phyloP scores from a whole-genome alignment of 1,284 basidiomycete genomes.

The Ustilago xerochloae region DNA sequence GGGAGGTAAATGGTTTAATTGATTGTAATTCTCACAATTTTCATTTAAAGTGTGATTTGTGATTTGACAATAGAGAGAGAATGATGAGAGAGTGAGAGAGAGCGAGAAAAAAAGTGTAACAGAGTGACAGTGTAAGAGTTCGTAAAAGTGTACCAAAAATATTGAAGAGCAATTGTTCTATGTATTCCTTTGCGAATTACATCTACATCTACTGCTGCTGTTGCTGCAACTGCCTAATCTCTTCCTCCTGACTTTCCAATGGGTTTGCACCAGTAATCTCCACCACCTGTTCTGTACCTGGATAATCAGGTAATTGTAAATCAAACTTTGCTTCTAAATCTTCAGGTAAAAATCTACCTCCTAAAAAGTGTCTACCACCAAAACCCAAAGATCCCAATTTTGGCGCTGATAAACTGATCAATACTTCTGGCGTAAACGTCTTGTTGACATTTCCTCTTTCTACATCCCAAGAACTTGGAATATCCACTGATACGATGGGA shows the following conservation, averaged over 20 bases:
- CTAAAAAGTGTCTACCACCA: conserved; percentile 84
- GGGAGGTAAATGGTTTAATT: too few species aligned
- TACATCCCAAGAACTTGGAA: conserved; percentile 95
- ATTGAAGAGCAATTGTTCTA: neutral
- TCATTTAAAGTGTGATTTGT: too few species aligned
- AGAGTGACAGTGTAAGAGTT: neutral
- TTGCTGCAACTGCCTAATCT: conserved; percentile 1
- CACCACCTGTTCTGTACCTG: conserved; percentile 58
- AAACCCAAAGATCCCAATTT: conserved; percentile 85
- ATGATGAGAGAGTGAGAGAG: neutral
- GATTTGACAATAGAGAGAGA: neutral
- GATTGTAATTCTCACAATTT: too few species aligned
- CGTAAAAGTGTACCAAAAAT: neutral
- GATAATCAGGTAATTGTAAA: conserved; percentile 57
- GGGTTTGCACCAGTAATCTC: conserved; percentile 60
- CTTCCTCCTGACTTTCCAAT: conserved; percentile 24
- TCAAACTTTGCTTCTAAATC: conserved; percentile 50
- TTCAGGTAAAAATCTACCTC: conserved; percentile 86
- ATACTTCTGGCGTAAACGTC: conserved; percentile 79
- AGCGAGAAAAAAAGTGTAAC: neutral
- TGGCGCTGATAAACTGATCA: conserved; percentile 91
- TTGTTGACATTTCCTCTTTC: conserved; percentile 75
- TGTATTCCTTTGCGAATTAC: neutral
- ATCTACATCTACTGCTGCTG: neutral
- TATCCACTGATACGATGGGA: conserved; percentile 76